Percentiles rank a stretch among this genome's conserved stretches.
phyloP scores from a whole-genome alignment of 805 yeast species.

The Wickerhamiella azymoides region DNA sequence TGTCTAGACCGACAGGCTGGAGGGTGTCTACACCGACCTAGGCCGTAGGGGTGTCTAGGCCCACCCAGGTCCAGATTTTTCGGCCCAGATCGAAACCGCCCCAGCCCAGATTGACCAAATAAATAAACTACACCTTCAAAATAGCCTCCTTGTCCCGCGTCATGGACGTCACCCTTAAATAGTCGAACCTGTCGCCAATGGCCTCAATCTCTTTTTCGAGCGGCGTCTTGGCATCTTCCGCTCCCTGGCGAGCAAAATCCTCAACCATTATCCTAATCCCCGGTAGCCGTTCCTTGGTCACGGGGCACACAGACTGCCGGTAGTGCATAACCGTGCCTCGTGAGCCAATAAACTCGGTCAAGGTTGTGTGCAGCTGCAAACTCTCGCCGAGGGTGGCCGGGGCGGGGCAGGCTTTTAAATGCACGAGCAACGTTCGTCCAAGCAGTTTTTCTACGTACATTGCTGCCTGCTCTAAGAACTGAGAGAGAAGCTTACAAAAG shows the following conservation, averaged over 20 bases:
- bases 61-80: no score
- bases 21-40: no score
- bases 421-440: conserved; percentile 14
- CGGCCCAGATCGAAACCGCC: no score
- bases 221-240: neutral
- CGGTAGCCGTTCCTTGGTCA: conserved; percentile 22
- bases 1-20: no score
- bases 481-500: neutral
- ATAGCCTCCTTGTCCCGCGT: conserved; percentile 12
- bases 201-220: conserved; percentile 7
- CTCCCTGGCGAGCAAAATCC: conserved; percentile 13
- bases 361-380: conserved; percentile 11
- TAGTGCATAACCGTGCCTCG: conserved; percentile 20
- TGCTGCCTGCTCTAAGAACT: no score
- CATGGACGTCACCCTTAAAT: conserved; percentile 8
- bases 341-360: conserved; percentile 11
- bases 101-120: no score
- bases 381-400: conserved; percentile 15
- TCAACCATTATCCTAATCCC: conserved; percentile 19
- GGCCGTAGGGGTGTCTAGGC: no score
- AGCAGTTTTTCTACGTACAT: conserved; percentile 11
- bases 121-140: neutral
- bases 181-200: neutral
- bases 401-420: conserved; percentile 16
- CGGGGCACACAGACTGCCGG: conserved; percentile 22